A percentile compares a stretch with the other conserved stretches of the same genome.
Conservation (phyloP, 2,329 filamentous ascomycete species). For the Pyricularia grisea region DNA sequence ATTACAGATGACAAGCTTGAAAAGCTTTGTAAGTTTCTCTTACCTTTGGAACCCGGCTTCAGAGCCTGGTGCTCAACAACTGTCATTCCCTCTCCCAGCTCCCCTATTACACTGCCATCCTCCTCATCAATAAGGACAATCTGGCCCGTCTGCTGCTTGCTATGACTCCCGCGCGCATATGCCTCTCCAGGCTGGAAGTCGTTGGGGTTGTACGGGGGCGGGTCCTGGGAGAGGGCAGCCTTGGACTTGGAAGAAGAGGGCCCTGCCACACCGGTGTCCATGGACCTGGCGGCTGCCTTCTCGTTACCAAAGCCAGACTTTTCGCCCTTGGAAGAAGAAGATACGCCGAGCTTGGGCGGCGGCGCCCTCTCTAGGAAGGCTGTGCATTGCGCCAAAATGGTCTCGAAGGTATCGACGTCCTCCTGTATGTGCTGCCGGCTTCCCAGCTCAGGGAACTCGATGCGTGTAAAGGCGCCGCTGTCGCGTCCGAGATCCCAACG, state of each 20-base stretch:
- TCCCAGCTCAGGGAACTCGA: constrained; percentile 76
- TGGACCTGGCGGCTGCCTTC: constrained; percentile 13
- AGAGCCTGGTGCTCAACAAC: constrained; percentile 63
- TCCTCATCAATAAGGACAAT: constrained; percentile 94
- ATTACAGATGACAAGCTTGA: background rate
- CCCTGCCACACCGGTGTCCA: constrained; percentile 12
- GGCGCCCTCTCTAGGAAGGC: constrained; percentile 82
- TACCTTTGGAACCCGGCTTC: constrained; percentile 86
- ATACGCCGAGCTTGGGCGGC: constrained; percentile 34
- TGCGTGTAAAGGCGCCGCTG: constrained; percentile 81
- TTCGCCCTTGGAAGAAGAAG: constrained; percentile 17
- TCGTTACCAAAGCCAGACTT: constrained; percentile 8
- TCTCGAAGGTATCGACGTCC: constrained; percentile 91
- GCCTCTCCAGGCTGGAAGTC: constrained; percentile 72
- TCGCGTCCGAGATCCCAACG: constrained; percentile 89
- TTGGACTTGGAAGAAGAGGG: constrained; percentile 12
- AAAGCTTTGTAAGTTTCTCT: constrained; percentile 12
- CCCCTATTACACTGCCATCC: constrained; percentile 89
- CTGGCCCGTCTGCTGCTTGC: constrained; percentile 50
- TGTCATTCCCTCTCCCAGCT: constrained; percentile 27
- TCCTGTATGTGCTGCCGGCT: constrained; percentile 70
- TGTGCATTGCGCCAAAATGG: constrained; percentile 89
- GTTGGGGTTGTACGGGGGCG: constrained; percentile 68
- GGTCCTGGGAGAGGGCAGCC: constrained; percentile 25
- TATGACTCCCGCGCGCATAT: constrained; percentile 57